phyloP scores from a whole-genome alignment of 208 protist species.

The Trypanosoma conorhini region DNA sequence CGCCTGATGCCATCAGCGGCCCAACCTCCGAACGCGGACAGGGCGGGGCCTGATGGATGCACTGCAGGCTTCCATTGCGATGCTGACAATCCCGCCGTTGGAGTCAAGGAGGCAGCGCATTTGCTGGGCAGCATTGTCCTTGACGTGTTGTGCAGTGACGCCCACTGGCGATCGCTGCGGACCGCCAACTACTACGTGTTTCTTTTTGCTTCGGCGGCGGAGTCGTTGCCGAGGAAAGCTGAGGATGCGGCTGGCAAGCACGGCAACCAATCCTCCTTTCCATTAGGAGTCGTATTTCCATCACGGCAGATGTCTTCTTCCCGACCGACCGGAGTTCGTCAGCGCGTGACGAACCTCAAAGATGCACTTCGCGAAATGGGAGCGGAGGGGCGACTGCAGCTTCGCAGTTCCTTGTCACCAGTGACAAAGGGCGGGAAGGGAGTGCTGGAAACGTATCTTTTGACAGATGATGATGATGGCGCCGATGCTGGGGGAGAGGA shows the following conservation, averaged over 20 bases:
- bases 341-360: constrained; percentile 29
- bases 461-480: constrained; percentile 5
- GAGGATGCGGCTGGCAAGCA: too few species aligned
- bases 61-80: neutral
- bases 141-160: constrained; percentile 23
- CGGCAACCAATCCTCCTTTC: neutral
- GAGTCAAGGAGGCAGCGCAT: neutral
- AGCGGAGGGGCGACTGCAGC: constrained; percentile 9
- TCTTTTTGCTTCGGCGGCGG: constrained; percentile 6
- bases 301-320: constrained; percentile 28
- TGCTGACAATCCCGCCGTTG: neutral
- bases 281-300: constrained; percentile 28
- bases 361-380: constrained; percentile 31
- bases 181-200: constrained; percentile 26
- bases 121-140: constrained; percentile 30
- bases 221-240: neutral
- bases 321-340: constrained; percentile 22
- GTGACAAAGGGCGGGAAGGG: neutral
- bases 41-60: neutral
- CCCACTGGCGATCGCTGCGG: constrained; percentile 9
- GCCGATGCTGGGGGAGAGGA: constrained; percentile 6
- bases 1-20: neutral
- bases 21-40: neutral
- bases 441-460: constrained; percentile 4
- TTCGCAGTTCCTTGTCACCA: constrained; percentile 14